Percentiles rank a stretch among this genome's conserved stretches.
Conservation (phyloP, 2,329 filamentous ascomycete species). For the Orbilia brochopaga region DNA sequence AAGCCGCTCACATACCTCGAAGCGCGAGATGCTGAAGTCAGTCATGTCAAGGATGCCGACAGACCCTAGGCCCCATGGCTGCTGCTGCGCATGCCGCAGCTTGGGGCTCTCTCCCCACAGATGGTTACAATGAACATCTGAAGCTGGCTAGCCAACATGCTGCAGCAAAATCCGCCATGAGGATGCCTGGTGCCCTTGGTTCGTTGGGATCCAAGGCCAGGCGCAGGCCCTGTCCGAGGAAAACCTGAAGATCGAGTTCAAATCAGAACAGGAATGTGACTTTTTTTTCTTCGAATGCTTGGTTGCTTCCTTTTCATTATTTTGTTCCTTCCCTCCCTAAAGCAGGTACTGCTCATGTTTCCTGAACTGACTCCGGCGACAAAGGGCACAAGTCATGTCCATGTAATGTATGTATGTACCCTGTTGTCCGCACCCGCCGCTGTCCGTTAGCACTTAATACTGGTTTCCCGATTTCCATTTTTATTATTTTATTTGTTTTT, state of each 20-base stretch:
- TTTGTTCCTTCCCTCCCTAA: conserved; percentile 47
- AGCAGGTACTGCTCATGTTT: conserved; percentile 38
- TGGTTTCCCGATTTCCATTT: conserved; percentile 16
- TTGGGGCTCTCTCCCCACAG: conserved; percentile 33
- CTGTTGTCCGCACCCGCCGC: conserved; percentile 28
- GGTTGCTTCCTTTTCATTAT: conserved; percentile 36
- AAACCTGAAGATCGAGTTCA: conserved; percentile 32
- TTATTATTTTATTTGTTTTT: conserved; percentile 15
- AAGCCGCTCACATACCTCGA: neutral
- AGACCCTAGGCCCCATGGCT: conserved; percentile 20
- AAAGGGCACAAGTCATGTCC: too few species aligned
- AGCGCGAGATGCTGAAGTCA: conserved; percentile 34
- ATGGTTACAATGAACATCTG: conserved; percentile 47
- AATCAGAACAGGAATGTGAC: conserved; percentile 51
- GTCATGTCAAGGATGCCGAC: conserved; percentile 25
- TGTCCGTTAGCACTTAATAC: conserved; percentile 19
- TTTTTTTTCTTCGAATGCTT: conserved; percentile 36
- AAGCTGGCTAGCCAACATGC: conserved; percentile 41
- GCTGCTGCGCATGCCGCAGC: neutral
- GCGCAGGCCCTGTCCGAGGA: conserved; percentile 22
- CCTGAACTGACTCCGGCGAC: neutral
- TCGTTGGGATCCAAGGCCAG: conserved; percentile 21
- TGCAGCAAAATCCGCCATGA: conserved; percentile 25
- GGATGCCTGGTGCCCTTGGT: conserved; percentile 28
- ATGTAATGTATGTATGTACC: neutral